Evolutionary conservation across 2,329 filamentous ascomycete genomes (phyloP).

Genomic region (Pyrenochaeta sp.): DNA sequence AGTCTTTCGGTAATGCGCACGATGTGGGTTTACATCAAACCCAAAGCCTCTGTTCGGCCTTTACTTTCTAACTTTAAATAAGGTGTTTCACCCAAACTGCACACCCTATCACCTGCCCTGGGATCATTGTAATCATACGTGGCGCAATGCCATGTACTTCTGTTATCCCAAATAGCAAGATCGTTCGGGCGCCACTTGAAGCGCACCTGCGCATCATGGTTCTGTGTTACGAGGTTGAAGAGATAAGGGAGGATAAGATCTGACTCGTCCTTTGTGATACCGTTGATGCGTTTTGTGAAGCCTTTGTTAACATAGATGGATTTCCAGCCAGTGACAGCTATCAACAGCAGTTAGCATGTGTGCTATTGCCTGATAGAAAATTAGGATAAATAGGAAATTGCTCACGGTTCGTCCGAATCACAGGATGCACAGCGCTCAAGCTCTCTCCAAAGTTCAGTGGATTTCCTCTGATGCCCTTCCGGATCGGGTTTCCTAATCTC

Average conservation of each 20-base stretch:
- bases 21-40: neutral
- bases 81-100: constrained; percentile 65
- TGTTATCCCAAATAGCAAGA: constrained; percentile 72
- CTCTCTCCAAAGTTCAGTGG: constrained; percentile 64
- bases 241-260: constrained; percentile 53
- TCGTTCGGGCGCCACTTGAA: constrained; percentile 54
- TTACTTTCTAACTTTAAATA: constrained; percentile 63
- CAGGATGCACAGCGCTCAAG: constrained; percentile 63
- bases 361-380: no score
- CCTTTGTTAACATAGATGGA: constrained; percentile 46
- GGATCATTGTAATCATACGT: constrained; percentile 69
- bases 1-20: no score
- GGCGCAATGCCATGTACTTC: constrained; percentile 66
- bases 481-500: constrained; percentile 36
- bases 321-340: constrained; percentile 69
- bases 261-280: constrained; percentile 55
- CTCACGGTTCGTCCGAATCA: constrained; percentile 67
- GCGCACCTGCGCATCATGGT: constrained; percentile 62
- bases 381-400: neutral
- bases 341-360: constrained; percentile 2
- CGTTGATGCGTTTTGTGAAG: constrained; percentile 54
- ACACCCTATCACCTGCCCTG: constrained; percentile 61
- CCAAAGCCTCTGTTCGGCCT: constrained; percentile 55
- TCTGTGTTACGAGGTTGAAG: constrained; percentile 57
- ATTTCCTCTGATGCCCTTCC: constrained; percentile 51